Conservation (phyloP, 768 basidiomycete genomes). For the Kwoniella sp. region DNA sequence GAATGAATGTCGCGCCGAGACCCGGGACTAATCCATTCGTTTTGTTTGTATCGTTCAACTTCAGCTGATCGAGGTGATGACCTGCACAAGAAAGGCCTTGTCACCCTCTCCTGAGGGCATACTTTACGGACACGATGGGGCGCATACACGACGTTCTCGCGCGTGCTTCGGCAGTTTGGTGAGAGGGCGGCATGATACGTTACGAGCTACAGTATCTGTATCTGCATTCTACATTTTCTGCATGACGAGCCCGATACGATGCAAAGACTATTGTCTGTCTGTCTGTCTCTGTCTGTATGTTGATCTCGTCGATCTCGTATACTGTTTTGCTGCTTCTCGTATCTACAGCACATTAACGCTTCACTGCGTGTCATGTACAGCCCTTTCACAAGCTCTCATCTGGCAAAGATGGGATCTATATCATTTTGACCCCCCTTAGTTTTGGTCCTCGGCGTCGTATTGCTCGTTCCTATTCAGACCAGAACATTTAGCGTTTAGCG, state of each 20-base stretch:
- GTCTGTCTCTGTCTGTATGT: neutral
- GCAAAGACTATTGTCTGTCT: neutral
- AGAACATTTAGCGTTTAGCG: neutral
- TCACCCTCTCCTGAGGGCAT: neutral
- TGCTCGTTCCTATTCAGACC: constrained; percentile 55
- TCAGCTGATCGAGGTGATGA: constrained; percentile 16
- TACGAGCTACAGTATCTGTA: no score
- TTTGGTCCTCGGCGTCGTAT: constrained; percentile 54
- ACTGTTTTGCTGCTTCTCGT: neutral
- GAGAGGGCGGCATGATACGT: no score
- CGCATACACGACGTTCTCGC: no score
- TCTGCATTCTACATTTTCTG: neutral
- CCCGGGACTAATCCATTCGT: no score
- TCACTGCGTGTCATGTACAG: constrained; percentile 6
- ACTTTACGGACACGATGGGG: no score
- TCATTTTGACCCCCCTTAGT: neutral
- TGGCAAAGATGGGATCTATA: no score
- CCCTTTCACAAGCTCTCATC: no score
- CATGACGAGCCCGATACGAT: neutral
- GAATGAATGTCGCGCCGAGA: no score
- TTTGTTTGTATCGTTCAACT: neutral
- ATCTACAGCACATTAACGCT: neutral
- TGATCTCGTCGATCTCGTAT: neutral
- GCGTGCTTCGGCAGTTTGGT: no score
- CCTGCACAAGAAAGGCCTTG: constrained; percentile 5